phyloP scores from a whole-genome alignment of 257 asterid species.

The Nemophila menziesii region DNA sequence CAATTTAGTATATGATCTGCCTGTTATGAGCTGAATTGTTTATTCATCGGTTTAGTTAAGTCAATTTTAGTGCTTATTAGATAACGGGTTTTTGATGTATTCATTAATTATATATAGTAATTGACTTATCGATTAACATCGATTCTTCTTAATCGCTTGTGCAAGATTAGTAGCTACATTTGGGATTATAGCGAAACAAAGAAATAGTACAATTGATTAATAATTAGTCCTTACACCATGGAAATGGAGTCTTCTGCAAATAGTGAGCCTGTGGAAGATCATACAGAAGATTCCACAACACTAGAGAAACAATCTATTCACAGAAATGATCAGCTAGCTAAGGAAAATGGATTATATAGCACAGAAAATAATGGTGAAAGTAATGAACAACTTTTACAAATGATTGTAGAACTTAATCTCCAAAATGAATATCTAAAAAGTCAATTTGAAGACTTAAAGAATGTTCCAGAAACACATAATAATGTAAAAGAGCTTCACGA shows the following conservation, averaged over 20 bases:
- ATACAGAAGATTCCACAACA: constrained; percentile 18
- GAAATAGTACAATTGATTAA: not conserved
- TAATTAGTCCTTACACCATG: constrained; percentile 14
- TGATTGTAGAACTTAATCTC: constrained; percentile 68
- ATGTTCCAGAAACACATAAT: constrained; percentile 17
- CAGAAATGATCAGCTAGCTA: constrained; percentile 18
- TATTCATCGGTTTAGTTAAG: no score
- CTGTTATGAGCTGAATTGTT: no score
- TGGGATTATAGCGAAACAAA: not conserved
- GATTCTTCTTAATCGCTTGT: not conserved
- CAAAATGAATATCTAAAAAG: constrained; percentile 82
- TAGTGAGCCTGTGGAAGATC: constrained; percentile 27
- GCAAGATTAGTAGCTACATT: no score
- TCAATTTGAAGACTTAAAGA: constrained; percentile 54
- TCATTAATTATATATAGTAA: no score
- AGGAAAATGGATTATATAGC: constrained; percentile 33
- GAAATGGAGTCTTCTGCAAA: constrained; percentile 32
- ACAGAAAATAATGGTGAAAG: constrained; percentile 21
- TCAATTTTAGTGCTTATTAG: no score
- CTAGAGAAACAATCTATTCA: constrained; percentile 28
- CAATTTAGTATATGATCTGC: no score
- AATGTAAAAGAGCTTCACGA: constrained; percentile 35
- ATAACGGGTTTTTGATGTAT: no score
- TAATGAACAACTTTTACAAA: constrained; percentile 51
- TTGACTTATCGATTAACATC: not conserved